Percentiles rank a stretch among this genome's conserved stretches.
Conservation (phyloP, 1,284 basidiomycete species). For the Sphagnurus paluster region DNA sequence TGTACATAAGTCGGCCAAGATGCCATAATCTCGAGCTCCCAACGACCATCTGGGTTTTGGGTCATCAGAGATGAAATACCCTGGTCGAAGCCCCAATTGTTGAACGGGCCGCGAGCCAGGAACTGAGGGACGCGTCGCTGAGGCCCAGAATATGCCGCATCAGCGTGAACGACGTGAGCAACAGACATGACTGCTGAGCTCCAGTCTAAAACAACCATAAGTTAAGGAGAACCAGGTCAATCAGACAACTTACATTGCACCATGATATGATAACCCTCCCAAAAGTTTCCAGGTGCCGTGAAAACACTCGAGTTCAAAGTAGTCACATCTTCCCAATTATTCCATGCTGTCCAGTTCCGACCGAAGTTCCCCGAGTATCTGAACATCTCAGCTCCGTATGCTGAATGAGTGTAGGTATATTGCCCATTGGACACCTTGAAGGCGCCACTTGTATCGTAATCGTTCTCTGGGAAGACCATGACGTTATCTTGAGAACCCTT, state of each 20-base stretch:
- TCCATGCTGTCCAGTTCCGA: slow-evolving; percentile 82
- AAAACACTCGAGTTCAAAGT: slow-evolving; percentile 62
- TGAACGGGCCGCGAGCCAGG: slow-evolving; percentile 84
- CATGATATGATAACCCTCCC: slow-evolving; percentile 83
- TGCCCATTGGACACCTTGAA: slow-evolving; percentile 61
- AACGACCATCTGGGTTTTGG: slow-evolving; percentile 60
- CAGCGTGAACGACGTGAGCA: slow-evolving; percentile 74
- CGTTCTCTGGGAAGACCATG: slow-evolving; percentile 79
- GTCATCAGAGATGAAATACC: slow-evolving; percentile 72
- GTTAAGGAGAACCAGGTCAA: slow-evolving; percentile 3
- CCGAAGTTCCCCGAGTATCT: slow-evolving; percentile 87
- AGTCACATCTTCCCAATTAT: slow-evolving; percentile 72
- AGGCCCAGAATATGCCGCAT: slow-evolving; percentile 55
- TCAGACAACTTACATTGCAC: slow-evolving; percentile 68
- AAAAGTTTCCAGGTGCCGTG: slow-evolving; percentile 59
- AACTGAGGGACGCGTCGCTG: slow-evolving; percentile 83
- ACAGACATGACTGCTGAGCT: slow-evolving; percentile 63
- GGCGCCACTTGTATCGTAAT: slow-evolving; percentile 66
- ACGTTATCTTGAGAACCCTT: slow-evolving; percentile 76
- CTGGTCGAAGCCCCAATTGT: slow-evolving; percentile 87
- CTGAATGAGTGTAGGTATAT: slow-evolving; percentile 79
- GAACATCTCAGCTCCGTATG: slow-evolving; percentile 84
- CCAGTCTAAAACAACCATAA: slow-evolving; percentile 53
- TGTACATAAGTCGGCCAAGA: slow-evolving; percentile 87
- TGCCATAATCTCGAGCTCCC: slow-evolving; percentile 84